These are phyloP conservation scores for Cercospora nicotianae DNA, from an alignment of 2,329 filamentous ascomycete genomes.

Conservation along the genomic window DNA sequence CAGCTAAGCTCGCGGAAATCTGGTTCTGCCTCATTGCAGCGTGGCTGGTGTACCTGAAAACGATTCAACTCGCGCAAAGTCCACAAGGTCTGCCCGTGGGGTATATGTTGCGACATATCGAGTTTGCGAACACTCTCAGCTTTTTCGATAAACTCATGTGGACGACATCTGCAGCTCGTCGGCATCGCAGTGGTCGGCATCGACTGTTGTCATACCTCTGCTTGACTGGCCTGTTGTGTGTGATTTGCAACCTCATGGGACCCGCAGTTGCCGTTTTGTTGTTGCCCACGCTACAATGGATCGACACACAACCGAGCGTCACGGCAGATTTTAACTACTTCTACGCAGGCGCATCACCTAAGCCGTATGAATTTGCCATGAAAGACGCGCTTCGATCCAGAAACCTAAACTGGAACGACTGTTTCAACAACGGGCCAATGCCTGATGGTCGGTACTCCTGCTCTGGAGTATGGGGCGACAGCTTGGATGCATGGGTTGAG, in stretches of 20 bases:
- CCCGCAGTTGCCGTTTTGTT: constrained; percentile 34
- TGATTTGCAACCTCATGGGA: constrained; percentile 38
- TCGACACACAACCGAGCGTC: constrained; percentile 9
- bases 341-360: not conserved
- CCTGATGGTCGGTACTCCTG: not conserved
- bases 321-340: not conserved
- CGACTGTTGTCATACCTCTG: not conserved
- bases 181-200: not conserved
- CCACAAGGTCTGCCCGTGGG: not conserved
- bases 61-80: not conserved
- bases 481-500: constrained; percentile 21
- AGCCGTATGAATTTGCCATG: not conserved
- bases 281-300: constrained; percentile 32
- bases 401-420: not conserved
- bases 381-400: not conserved
- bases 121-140: not conserved
- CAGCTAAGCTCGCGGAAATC: not conserved
- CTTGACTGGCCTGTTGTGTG: constrained; percentile 20
- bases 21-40: not conserved
- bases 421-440: no score
- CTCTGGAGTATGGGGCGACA: not conserved
- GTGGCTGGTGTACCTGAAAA: not conserved
- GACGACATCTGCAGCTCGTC: not conserved
- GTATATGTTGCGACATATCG: not conserved
- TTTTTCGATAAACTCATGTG: not conserved